A percentile compares a stretch with the other conserved stretches of the same genome.
These are phyloP conservation scores for Pyrenophora graminea DNA, from an alignment of 2,329 filamentous ascomycete species.

Conservation along the genomic window DNA sequence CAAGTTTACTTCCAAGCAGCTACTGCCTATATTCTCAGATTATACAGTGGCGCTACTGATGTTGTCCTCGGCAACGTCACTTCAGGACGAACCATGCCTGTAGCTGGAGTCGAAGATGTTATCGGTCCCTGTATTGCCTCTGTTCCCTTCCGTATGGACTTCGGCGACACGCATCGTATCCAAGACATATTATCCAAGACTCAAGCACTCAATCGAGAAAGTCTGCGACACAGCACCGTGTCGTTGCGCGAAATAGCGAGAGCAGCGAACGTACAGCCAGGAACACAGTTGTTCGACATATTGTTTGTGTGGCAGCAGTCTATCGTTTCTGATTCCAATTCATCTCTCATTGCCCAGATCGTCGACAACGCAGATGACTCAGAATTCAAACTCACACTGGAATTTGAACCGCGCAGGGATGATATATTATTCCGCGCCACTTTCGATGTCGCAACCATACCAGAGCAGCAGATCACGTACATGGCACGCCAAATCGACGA, in stretches of 20 bases:
- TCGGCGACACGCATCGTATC: constrained; percentile 57
- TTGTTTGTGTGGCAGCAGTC: constrained; percentile 87
- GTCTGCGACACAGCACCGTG: constrained; percentile 66
- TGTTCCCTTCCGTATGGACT: constrained; percentile 70
- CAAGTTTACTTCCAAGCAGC: constrained; percentile 79
- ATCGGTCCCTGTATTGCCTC: constrained; percentile 81
- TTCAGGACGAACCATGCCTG: constrained; percentile 76
- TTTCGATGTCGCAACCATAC: constrained; percentile 60
- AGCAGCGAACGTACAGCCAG: constrained; percentile 58
- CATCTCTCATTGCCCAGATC: constrained; percentile 55
- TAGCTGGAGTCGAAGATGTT: constrained; percentile 71
- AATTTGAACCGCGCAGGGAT: constrained; percentile 67
- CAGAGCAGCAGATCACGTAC: constrained; percentile 58
- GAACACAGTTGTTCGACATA: constrained; percentile 70
- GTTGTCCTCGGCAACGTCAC: constrained; percentile 77
- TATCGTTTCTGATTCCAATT: constrained; percentile 45
- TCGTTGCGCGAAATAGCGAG: constrained; percentile 72
- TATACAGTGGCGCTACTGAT: constrained; percentile 67
- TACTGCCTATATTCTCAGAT: constrained; percentile 66
- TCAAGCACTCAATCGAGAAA: constrained; percentile 67
- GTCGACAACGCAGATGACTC: constrained; percentile 69
- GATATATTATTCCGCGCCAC: constrained; percentile 58
- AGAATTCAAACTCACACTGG: constrained; percentile 76
- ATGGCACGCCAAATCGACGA: constrained; percentile 66
- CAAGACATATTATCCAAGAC: constrained; percentile 66